Conservation (phyloP, 768 basidiomycete genomes). For the Pisolithus tinctorius region DNA sequence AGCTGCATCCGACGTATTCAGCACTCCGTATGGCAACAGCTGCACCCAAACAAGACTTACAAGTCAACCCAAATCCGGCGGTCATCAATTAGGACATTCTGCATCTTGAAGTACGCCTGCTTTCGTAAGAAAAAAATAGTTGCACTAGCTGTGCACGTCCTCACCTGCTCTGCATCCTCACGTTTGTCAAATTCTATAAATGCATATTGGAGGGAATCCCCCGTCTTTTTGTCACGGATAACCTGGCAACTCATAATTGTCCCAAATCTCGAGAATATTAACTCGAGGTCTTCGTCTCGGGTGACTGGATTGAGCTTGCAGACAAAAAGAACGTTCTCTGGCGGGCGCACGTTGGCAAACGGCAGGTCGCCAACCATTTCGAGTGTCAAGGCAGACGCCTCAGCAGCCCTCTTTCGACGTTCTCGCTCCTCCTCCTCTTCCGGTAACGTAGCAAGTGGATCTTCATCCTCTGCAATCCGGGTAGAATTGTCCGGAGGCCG, state of each 20-base stretch:
- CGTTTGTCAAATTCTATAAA: slow-evolving; percentile 97
- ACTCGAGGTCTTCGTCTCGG: slow-evolving; percentile 89
- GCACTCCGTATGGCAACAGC: slow-evolving; percentile 3
- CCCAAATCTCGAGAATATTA: slow-evolving; percentile 96
- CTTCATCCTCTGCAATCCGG: slow-evolving; percentile 93
- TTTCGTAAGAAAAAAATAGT: slow-evolving; percentile 1
- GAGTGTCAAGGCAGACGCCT: slow-evolving; percentile 89
- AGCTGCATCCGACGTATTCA: slow-evolving; percentile 38
- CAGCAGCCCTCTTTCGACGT: slow-evolving; percentile 82
- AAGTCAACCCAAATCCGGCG: slow-evolving; percentile 99
- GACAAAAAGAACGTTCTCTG: slow-evolving; percentile 97
- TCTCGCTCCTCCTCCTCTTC: slow-evolving; percentile 81
- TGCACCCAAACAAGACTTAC: slow-evolving; percentile 38
- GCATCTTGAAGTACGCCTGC: slow-evolving; percentile 99
- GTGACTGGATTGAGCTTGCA: slow-evolving; percentile 98
- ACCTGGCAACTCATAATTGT: slow-evolving; percentile 97
- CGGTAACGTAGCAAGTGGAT: slow-evolving; percentile 72
- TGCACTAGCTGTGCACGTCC: slow-evolving; percentile 12
- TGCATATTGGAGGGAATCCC: slow-evolving; percentile 95
- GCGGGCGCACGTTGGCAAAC: slow-evolving; percentile 95
- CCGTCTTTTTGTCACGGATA: slow-evolving; percentile 91
- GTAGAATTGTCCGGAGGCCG: slow-evolving; percentile 80
- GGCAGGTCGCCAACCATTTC: slow-evolving; percentile 99
- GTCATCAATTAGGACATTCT: slow-evolving; percentile 96
- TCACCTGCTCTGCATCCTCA: slow-evolving; percentile 89